Evolutionary conservation across 2,329 filamentous ascomycete species (phyloP), one percentile per base, ranked within the genome.

Genomic region (Shiraia bambusicola): DNA sequence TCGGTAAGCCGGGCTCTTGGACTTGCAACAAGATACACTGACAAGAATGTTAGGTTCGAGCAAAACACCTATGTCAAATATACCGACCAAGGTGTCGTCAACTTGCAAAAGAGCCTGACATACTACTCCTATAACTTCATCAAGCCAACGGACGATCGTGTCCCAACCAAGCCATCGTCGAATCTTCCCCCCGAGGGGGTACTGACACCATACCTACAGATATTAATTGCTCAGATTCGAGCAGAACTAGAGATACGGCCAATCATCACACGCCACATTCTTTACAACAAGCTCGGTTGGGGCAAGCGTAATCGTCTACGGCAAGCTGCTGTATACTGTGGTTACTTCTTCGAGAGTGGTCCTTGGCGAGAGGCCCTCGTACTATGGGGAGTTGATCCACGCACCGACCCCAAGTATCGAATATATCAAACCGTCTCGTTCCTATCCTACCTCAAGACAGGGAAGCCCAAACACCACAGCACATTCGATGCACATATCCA

Each of bases 291-390:
- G 37, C 75, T 96, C 22, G 69, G 70, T 25, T 69, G 71, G 48
- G 72, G 76, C 34, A 75, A 76, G 44, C 74, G 76, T 17, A 74
- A 76, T 38, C 69, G 73, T 13, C 72, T 95, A 46, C 86, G 88
- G 57, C 80, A 86, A 61, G 87, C 87, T 33, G 80, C 91, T 37
- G 86, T 89, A 49, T 92, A 93, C 58, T 83, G 88, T 4, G 90
- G 87, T 7, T 98, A 95, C 70, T 88, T 91, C 69, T 96, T 97
- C 76, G 86, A 87, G 45, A 89, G 87, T 15, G 93, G 93, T 0
- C 91, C 93, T 0, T 98, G 89, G 86, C 81, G 89, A 50, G 91
- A 97, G 66, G 84, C 87, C 3, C 82, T 96, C 39, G 82, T 96
- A 50, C 83, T 80, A 33, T 93, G 91, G 66, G 92, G 92, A 8